Evolutionary conservation across 1,139 yeast species (phyloP), one percentile per base, ranked within the genome.

Genomic region (Scheffersomyces cryptocercus): DNA sequence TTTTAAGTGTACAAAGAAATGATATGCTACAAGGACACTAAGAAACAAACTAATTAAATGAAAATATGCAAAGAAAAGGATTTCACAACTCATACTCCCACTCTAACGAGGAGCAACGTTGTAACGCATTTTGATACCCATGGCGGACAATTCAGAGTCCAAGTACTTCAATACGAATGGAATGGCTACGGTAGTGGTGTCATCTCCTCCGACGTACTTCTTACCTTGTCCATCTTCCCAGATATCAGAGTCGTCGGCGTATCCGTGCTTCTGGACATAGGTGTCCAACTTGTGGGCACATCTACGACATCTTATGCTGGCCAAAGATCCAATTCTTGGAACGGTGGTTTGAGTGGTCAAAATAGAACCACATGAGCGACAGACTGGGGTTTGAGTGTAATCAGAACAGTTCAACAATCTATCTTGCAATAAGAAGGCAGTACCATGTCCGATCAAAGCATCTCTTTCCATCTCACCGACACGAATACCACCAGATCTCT

Each of bases 401-500:
- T 93, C 99, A 15, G 97, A 88, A 64, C 97, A 90, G 69, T 95
- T 93, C 65, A 95, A 78, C 62, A 93, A 77, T 70, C 99, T 85
- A 65, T 93, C 99, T 67, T 93, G 99, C 55, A 93, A 75, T 60
- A 93, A 73, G 82, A 82, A 93, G 1, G 99, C 90, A n/a, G 99
- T 86, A 70, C 99, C 99, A 64, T 95, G 99, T 49, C 99, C 99
- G 64, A 93, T 90, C 58, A 93, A 76, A 2, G 99, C 99, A 77
- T 93, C 99, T 74, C 99, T 88, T 73, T 93, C 99, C 99, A 93
- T 93, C 69, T 93, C 99, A 65, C 99, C 99, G 35, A 93, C 96
- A 79, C 99, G 96, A 57, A 93, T 93, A 85, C 99, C 99, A 71
- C 99, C 99, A 54, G 87, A 84, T 73, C 99, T 84, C 84, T 93